Evolutionary conservation across 345 rosid species (phyloP).

Genomic region (Syzygium aromaticum): DNA sequence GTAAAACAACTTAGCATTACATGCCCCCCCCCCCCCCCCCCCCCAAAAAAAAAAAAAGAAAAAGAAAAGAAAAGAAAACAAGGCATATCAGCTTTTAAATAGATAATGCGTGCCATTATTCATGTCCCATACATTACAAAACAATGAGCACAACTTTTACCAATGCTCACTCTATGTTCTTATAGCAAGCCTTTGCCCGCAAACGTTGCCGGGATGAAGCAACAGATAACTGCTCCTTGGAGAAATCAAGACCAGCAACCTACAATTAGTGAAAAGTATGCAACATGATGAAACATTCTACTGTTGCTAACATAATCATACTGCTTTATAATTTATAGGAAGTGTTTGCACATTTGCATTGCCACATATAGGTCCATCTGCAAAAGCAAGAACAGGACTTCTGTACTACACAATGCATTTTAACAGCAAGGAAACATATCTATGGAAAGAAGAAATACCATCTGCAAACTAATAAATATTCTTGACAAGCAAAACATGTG

Average conservation of each 20-base stretch:
- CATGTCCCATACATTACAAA: neutral
- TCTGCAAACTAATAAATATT: neutral
- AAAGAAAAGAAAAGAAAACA: neutral
- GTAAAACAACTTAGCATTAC: neutral
- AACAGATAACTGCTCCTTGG: slow-evolving; percentile 55
- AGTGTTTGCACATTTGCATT: neutral
- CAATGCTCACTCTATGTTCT: slow-evolving; percentile 88
- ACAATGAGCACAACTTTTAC: slow-evolving; percentile 25
- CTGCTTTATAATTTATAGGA: neutral
- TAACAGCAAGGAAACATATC: neutral
- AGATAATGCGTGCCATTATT: neutral
- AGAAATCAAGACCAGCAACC: slow-evolving; percentile 86
- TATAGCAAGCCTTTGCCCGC: slow-evolving; percentile 41
- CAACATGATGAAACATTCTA: neutral
- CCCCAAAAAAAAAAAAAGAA: neutral
- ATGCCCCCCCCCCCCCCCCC: neutral
- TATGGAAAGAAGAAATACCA: neutral
- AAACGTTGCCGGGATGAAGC: slow-evolving; percentile 55
- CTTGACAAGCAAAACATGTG: neutral
- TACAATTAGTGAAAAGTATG: slow-evolving; percentile 5
- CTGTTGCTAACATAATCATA: neutral
- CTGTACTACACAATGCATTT: neutral
- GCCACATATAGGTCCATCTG: neutral
- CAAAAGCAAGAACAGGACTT: neutral
- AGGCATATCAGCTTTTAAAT: neutral